Percentiles rank a stretch among this genome's conserved stretches.
Evolutionary conservation across 1,139 yeast genomes (phyloP).

Genomic region (Insectozyma bohioensis): DNA sequence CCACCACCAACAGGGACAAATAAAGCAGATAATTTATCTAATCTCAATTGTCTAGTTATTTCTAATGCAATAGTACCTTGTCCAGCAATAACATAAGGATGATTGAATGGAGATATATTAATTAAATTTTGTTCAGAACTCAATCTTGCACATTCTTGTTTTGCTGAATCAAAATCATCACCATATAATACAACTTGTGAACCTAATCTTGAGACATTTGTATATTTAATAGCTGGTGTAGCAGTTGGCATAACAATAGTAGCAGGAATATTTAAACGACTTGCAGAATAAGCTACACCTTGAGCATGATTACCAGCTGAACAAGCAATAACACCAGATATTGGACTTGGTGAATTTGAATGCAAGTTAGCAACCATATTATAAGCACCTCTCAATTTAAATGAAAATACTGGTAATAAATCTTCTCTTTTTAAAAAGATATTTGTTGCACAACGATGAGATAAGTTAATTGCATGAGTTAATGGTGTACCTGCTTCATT

Average conservation of each 20-base stretch:
- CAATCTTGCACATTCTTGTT: conserved; percentile 78
- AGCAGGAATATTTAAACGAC: conserved; percentile 80
- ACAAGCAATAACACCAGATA: conserved; percentile 93
- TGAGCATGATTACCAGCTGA: conserved; percentile 99
- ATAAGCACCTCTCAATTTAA: conserved; percentile 95
- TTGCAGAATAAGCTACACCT: conserved; percentile 94
- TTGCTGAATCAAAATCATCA: conserved; percentile 91
- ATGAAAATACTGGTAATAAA: conserved; percentile 89
- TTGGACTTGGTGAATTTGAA: conserved; percentile 46
- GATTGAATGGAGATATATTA: conserved; percentile 95
- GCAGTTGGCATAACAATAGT: conserved; percentile 98
- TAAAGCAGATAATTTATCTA: conserved; percentile 78
- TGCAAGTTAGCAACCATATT: conserved; percentile 91
- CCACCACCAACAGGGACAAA: conserved; percentile 98
- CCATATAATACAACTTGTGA: conserved; percentile 92
- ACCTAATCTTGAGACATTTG: conserved; percentile 88
- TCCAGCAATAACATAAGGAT: conserved; percentile 98
- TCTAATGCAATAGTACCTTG: conserved; percentile 98
- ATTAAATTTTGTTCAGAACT: conserved; percentile 70
- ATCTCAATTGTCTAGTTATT: conserved; percentile 78
- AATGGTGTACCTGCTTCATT: conserved; percentile 78
- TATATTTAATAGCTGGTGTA: conserved; percentile 91
- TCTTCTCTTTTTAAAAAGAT: conserved; percentile 88
- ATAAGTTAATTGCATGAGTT: conserved; percentile 70
- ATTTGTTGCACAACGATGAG: conserved; percentile 70